Evolutionary conservation across 1,284 basidiomycete genomes (phyloP), one percentile per base, ranked within the genome.

Genomic region (Rugosomyces carneus): DNA sequence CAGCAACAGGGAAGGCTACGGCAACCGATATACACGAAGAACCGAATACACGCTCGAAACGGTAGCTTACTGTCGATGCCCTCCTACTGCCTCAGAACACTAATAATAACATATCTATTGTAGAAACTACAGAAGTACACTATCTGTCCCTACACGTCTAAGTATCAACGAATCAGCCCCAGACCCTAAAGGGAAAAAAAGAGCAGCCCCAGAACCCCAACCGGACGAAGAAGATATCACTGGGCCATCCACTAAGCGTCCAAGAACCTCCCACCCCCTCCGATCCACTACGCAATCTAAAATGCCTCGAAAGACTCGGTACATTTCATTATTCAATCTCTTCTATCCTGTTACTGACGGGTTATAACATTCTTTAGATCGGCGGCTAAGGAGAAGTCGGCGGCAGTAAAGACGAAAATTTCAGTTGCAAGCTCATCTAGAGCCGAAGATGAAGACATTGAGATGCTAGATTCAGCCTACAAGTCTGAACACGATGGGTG

Each of bases 181-280:
- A 59, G 85, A 89, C 66, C 63, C 67, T 53, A 90, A 90, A 68
- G 87, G 87, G 52, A 90, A 90, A 79, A 90, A 90, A 69, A 86
- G 87, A 57, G 87, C 87, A 37, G 75, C 71, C 19, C 82, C 84
- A 40, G 85, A 88, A 66, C 66, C 69, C 35, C 64, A 66, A 51
- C 78, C 78, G 42, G 78, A 80, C 60, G 82, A 85, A 65, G 81
- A 85, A 62, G 71, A 75, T 43, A 61, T 59, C 42, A 58, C 63
- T 53, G 68, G 66, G 46, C 65, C 75, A 47, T 70, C 78, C 41
- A 69, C 68, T 50, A 88, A 88, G 65, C 78, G 80, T 54, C 69
- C 70, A 42, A 75, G 75, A 60, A 74, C 64, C 45, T 69, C 75
- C 49, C 85, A 88, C 63, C 78, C 81, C 41, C 73, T 86, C 53